A percentile compares a stretch with the other conserved stretches of the same genome.
phyloP scores from a whole-genome alignment of 192 early-diverging fungal genomes.

The Backusella macrospora region DNA sequence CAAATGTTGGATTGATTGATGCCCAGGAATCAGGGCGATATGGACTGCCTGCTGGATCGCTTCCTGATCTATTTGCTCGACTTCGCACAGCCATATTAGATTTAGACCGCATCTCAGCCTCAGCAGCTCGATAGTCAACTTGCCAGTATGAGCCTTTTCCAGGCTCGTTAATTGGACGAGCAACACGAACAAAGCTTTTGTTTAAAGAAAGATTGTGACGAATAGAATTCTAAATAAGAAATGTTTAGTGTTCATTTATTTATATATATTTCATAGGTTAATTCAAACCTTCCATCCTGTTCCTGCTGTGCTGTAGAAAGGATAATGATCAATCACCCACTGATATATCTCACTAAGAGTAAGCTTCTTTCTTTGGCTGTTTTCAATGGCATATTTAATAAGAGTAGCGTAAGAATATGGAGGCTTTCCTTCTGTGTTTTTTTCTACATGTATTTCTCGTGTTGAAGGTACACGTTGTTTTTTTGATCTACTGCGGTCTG shows the following conservation, averaged over 20 bases:
- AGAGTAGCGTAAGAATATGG: slow-evolving; percentile 80
- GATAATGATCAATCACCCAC: slow-evolving; percentile 72
- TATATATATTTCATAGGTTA: not conserved
- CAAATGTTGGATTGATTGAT: not conserved
- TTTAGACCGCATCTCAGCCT: slow-evolving; percentile 30
- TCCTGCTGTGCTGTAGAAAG: slow-evolving; percentile 72
- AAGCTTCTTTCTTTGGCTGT: slow-evolving; percentile 60
- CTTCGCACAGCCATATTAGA: slow-evolving; percentile 6
- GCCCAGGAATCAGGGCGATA: slow-evolving; percentile 17
- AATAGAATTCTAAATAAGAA: slow-evolving; percentile 77
- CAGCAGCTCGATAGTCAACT: slow-evolving; percentile 59
- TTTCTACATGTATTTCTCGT: slow-evolving; percentile 36
- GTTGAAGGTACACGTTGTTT: slow-evolving; percentile 10
- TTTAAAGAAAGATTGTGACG: slow-evolving; percentile 85
- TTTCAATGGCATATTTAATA: slow-evolving; percentile 77
- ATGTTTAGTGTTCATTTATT: not conserved
- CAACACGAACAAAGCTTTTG: slow-evolving; percentile 75
- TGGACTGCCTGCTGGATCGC: slow-evolving; percentile 6
- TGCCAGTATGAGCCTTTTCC: slow-evolving; percentile 88
- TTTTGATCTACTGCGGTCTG: slow-evolving; percentile 20
- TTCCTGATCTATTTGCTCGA: slow-evolving; percentile 14
- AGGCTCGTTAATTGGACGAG: slow-evolving; percentile 79
- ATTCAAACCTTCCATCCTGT: slow-evolving; percentile 55
- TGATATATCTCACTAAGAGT: slow-evolving; percentile 83
- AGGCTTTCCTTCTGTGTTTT: slow-evolving; percentile 58